Base-by-base conservation (phyloP, 2,329 filamentous ascomycete genomes). In the Periglandula ipomoeae region DNA sequence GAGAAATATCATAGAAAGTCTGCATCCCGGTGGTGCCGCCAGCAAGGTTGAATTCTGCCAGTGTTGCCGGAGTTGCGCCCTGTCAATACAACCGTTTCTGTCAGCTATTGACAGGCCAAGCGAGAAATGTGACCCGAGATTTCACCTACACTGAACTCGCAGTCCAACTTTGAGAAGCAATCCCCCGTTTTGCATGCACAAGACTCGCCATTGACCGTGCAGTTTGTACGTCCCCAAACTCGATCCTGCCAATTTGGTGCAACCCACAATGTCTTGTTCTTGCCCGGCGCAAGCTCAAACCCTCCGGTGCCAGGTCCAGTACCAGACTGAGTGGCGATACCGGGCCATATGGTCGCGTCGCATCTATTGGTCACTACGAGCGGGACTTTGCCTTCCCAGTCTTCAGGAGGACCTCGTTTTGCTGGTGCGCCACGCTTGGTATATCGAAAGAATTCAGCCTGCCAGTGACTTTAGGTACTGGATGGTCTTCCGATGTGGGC, bases 221-320 rank as follows among this genome's bases (percentile, higher is more conserved):
- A 94, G 61, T 93, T 93, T 17, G 87, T 91, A 47, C 88, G 75
- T 11, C 82, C 88, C 88, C 87, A 93, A 24, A 93, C 72, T 47
- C 88, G 79, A 9, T 88, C 88, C 61, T 87, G 82, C 88, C 87
- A 94, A 56, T 88, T 79, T 44, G 76, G 70, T 10, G 81, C 78
- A 22, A 93, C 85, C 47, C 74, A 80, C 52, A 89, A 69, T 38
- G 76, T 75, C 52, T 66, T 77, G 47, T 74, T 80, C 30, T 74
- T 69, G 40, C 83, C 80, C 3, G 78, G 63, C 1, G 65, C 60
- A 32, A 91, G 74, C 58, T 81, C 74, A 60, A 91, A 93, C 8
- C 87, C 88, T 19, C 78, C 80, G 10, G 71, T 73, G 3, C 74
- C 73, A 6, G 87, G 85, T 1, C 82, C 83, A 13, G 76, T 78